A percentile compares a stretch with the other conserved stretches of the same genome.
Conservation (phyloP, 2,329 filamentous ascomycete genomes). For the Gaeumannomyces sp. region DNA sequence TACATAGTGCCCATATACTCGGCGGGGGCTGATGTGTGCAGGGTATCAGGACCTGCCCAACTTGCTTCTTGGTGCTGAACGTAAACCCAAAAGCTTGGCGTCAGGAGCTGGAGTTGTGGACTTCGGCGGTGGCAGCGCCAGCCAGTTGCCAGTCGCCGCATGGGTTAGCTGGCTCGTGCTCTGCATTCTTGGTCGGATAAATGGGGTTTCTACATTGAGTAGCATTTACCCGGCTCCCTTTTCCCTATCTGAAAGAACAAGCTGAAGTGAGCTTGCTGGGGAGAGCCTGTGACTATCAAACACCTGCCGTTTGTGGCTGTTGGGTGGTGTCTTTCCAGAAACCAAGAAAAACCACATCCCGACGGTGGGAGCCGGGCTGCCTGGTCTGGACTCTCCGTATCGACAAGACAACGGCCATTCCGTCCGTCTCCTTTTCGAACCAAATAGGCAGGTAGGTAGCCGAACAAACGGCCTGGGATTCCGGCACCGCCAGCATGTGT, state of each 20-base stretch:
- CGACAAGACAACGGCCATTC: not conserved
- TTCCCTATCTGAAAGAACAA: not conserved
- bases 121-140: not conserved
- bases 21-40: too few relatives aligned
- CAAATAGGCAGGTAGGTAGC: not conserved
- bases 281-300: not conserved
- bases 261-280: too few relatives aligned
- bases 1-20: too few relatives aligned
- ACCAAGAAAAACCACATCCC: not conserved
- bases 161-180: not conserved
- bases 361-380: not conserved
- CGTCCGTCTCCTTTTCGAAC: too few relatives aligned
- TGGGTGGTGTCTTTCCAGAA: too few relatives aligned
- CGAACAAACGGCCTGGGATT: not conserved
- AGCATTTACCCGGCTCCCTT: not conserved
- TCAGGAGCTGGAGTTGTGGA: not conserved
- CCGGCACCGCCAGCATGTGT: not conserved
- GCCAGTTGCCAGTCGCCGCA: not conserved
- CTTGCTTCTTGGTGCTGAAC: not conserved
- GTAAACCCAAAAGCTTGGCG: not conserved
- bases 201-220: not conserved
- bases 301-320: not conserved
- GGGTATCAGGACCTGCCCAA: not conserved
- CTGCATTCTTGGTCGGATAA: not conserved
- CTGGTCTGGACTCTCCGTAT: not conserved